phyloP scores from a whole-genome alignment of 2,329 filamentous ascomycete species.

The Cytospora piceae region DNA sequence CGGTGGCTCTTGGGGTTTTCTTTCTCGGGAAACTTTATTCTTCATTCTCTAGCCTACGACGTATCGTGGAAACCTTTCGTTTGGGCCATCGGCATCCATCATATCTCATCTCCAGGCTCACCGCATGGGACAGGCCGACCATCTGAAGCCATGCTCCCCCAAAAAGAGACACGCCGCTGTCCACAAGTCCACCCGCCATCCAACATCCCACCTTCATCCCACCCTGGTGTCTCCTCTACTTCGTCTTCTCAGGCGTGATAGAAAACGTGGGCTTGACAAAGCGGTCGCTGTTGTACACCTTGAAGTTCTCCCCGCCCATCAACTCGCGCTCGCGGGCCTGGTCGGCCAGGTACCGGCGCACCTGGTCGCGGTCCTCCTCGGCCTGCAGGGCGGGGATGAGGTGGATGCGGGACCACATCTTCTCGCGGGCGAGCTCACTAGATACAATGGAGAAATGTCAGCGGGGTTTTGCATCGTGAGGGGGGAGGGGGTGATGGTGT shows the following conservation, averaged over 20 bases:
- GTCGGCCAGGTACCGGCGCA: slow-evolving; percentile 83
- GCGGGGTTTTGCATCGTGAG: slow-evolving; percentile 8
- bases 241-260: slow-evolving; percentile 67
- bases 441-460: background rate
- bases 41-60: background rate
- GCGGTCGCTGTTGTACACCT: slow-evolving; percentile 88
- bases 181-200: too few relatives aligned
- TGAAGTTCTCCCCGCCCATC: slow-evolving; percentile 73
- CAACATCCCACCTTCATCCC: background rate
- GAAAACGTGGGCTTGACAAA: slow-evolving; percentile 82
- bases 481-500: background rate
- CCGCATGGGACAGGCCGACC: too few relatives aligned
- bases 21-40: background rate
- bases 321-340: slow-evolving; percentile 89
- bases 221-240: slow-evolving; percentile 49
- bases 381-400: slow-evolving; percentile 92
- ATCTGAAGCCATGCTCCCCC: too few relatives aligned
- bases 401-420: slow-evolving; percentile 97
- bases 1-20: background rate
- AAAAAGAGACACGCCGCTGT: background rate
- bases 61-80: background rate
- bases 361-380: slow-evolving; percentile 94
- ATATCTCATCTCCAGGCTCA: too few relatives aligned
- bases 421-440: slow-evolving; percentile 93
- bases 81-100: background rate